Conservation (phyloP, 2,329 filamentous ascomycete genomes). For the Diaporthe longicolla region DNA sequence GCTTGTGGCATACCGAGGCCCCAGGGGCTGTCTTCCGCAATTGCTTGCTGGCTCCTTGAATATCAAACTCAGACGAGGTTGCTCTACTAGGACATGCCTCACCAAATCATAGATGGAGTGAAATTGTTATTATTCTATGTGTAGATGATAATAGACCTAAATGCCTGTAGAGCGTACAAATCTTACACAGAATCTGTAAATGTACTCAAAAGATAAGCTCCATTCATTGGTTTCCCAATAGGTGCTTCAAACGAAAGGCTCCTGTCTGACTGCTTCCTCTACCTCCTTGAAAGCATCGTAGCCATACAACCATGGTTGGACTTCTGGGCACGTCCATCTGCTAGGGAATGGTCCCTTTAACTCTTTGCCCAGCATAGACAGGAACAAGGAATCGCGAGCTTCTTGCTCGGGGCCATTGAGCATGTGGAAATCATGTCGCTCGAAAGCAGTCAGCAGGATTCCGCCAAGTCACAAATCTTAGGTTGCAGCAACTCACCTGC, state of each 20-base stretch:
- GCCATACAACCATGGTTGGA: slow-evolving; percentile 75
- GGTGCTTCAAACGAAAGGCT: slow-evolving; percentile 38
- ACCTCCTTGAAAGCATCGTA: slow-evolving; percentile 73
- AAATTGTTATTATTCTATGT: not conserved
- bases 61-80: too few relatives aligned
- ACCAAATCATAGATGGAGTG: too few relatives aligned
- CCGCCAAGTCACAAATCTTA: not conserved
- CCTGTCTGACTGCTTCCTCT: slow-evolving; percentile 51
- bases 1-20: not conserved
- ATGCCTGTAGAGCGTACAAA: not conserved
- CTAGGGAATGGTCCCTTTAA: slow-evolving; percentile 69
- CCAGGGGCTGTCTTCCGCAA: too few relatives aligned
- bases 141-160: too few relatives aligned
- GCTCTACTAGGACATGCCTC: too few relatives aligned
- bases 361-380: slow-evolving; percentile 65
- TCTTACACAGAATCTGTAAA: not conserved
- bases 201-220: not conserved
- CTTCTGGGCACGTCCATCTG: slow-evolving; percentile 73
- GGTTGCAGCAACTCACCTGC: slow-evolving; percentile 39
- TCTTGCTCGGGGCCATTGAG: slow-evolving; percentile 69
- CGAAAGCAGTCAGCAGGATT: not conserved
- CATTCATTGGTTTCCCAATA: not conserved
- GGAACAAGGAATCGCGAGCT: slow-evolving; percentile 69
- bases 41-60: too few relatives aligned
- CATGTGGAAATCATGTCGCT: slow-evolving; percentile 68